Percentiles rank a stretch among this genome's conserved stretches.
Conservation (phyloP, 1,284 basidiomycete species). For the Ustilago nuda region DNA sequence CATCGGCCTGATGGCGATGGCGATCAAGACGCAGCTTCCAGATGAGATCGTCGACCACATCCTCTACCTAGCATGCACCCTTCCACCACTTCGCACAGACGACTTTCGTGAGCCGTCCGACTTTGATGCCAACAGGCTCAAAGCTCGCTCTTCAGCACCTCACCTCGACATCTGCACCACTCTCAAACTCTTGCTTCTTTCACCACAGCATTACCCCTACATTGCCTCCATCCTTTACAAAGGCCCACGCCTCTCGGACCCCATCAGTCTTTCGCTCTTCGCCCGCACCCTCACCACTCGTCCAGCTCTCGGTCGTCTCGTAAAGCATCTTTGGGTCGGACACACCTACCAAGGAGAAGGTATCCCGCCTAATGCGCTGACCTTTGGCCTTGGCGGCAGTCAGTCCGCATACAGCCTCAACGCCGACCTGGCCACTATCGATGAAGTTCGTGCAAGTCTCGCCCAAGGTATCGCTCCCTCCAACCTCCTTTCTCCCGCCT, state of each 20-base stretch:
- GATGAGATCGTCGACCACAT: slow-evolving; percentile 58
- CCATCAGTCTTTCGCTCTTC: slow-evolving; percentile 53
- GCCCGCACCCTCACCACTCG: slow-evolving; percentile 46
- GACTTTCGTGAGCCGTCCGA: slow-evolving; percentile 40
- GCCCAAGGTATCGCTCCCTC: slow-evolving; percentile 34
- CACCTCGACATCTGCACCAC: slow-evolving; percentile 52
- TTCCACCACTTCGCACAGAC: slow-evolving; percentile 37
- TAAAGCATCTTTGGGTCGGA: slow-evolving; percentile 56
- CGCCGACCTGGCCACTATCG: slow-evolving; percentile 40
- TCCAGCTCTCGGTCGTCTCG: slow-evolving; percentile 49
- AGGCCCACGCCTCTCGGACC: slow-evolving; percentile 45
- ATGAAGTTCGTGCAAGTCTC: slow-evolving; percentile 39
- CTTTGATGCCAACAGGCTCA: slow-evolving; percentile 43
- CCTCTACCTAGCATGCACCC: slow-evolving; percentile 49
- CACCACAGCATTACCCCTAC: slow-evolving; percentile 51
- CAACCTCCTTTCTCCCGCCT: slow-evolving; percentile 49
- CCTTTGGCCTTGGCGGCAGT: slow-evolving; percentile 39
- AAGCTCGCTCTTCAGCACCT: slow-evolving; percentile 41
- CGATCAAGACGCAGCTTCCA: slow-evolving; percentile 38
- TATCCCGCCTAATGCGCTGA: slow-evolving; percentile 42
- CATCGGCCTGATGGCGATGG: slow-evolving; percentile 18
- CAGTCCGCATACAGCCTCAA: slow-evolving; percentile 48
- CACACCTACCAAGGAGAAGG: slow-evolving; percentile 48
- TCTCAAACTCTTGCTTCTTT: slow-evolving; percentile 48
- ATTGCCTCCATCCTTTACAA: slow-evolving; percentile 55